These are phyloP conservation scores for Globisporangium abappressorium DNA, from an alignment of 352 stramenopile genomes.

Conservation along the genomic window DNA sequence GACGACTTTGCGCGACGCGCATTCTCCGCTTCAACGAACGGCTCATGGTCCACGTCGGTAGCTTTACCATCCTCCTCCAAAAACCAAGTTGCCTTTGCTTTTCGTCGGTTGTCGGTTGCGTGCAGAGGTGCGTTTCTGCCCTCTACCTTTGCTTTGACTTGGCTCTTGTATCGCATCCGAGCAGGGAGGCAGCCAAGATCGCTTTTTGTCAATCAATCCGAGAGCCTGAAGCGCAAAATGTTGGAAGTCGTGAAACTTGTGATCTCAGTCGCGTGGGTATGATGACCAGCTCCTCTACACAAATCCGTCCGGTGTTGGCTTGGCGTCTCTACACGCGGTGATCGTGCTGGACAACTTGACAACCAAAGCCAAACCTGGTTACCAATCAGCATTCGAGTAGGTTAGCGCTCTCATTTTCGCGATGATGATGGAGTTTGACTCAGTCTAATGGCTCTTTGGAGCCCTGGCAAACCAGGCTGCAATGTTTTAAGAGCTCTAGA, in stretches of 20 bases:
- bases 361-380: background rate
- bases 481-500: no score
- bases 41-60: background rate
- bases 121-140: background rate
- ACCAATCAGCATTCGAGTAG: no score
- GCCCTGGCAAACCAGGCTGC: no score
- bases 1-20: background rate
- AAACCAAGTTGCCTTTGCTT: background rate
- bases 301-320: background rate
- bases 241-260: background rate
- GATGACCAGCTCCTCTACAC: background rate
- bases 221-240: no score
- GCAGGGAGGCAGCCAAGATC: no score
- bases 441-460: no score
- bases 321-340: background rate
- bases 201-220: no score
- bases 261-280: background rate
- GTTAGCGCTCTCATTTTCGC: no score
- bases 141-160: background rate
- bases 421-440: no score
- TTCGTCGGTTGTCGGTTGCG: background rate
- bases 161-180: background rate
- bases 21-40: background rate
- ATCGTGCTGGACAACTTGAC: background rate
- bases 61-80: background rate